Evolutionary conservation across 1,284 basidiomycete species (phyloP), one percentile per base, ranked within the genome.

Genomic region (Omphalotus olearius): DNA sequence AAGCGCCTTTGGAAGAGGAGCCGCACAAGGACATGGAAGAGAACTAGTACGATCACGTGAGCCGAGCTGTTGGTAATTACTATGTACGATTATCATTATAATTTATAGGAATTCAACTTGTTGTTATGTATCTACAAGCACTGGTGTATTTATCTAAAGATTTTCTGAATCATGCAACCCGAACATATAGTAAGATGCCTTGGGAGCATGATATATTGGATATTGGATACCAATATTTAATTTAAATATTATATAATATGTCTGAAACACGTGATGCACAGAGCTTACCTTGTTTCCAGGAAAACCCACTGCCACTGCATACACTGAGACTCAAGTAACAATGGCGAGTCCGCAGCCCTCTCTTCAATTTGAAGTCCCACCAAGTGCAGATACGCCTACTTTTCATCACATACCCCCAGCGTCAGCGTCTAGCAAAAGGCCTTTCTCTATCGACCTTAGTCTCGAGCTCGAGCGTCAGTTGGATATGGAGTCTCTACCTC

Each of bases 401-500:
- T 46, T 52, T 43, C 37, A 30, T 6, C 45, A 23, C 9, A 52
- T 52, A 6, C 20, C 18, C 10, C 51, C 51, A 18, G 17, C 47
- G 9, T 52, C 51, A 26, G 51, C 51, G 10, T 52, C 51, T 7
- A 38, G 46, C 4, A 52, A 52, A 46, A 73, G 78, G 17, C 80
- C 75, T 20, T 83, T 75, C 57, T 89, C 88, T 37, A 88, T 90
- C 59, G 88, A 91, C 66, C 76, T 88, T 53, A 78, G 79, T 42
- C 76, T 91, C 56, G 86, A 88, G 60, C 78, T 91, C 54, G 88
- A 91, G 64, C 80, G 76, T 46, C 81, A 89, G 67, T 77, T 91
- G 43, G 79, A 83, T 48, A 73, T 76, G 61, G 88, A 88, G 50
- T 79, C 78, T 17, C 71, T 75, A 1, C 79, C 80, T 1, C 67